Evolutionary conservation across 169 alveolate species (phyloP).

Genomic region (Plasmodium vinckei): DNA sequence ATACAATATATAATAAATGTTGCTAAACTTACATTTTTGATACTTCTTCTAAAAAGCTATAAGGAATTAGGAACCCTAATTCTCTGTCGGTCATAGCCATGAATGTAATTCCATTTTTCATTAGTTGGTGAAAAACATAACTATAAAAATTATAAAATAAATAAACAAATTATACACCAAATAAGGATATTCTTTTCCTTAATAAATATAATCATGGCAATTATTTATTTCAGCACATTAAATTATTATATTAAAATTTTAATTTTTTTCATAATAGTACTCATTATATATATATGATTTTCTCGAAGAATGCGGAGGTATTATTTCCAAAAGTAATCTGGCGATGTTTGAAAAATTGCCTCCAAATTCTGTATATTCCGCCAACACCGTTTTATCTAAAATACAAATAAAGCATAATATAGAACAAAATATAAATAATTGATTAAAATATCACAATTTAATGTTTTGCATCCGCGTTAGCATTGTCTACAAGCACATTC

Average conservation of each 20-base stretch:
- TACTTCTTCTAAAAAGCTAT: constrained; percentile 73
- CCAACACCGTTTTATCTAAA: constrained; percentile 70
- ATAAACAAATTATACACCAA: neutral
- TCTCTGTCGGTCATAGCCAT: constrained; percentile 75
- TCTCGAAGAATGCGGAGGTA: constrained; percentile 71
- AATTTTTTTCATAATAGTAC: constrained; percentile 16
- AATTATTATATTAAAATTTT: neutral
- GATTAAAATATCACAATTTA: constrained; percentile 1
- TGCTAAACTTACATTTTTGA: constrained; percentile 43
- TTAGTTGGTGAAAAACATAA: constrained; percentile 72
- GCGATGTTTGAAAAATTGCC: constrained; percentile 71
- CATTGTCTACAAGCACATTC: constrained; percentile 1
- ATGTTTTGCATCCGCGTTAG: neutral
- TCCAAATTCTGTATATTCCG: constrained; percentile 75
- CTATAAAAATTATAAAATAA: constrained; percentile 10
- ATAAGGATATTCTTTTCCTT: neutral
- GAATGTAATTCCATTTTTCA: constrained; percentile 74
- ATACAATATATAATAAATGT: neutral
- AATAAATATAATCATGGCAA: neutral
- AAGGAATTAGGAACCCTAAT: constrained; percentile 69
- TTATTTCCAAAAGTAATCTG: constrained; percentile 72
- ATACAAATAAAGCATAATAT: neutral
- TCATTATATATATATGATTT: constrained; percentile 72
- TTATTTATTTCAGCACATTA: neutral
- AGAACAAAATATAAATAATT: neutral